Base-by-base conservation (phyloP, 2,329 filamentous ascomycete species). In the Parastagonospora nodorum region DNA sequence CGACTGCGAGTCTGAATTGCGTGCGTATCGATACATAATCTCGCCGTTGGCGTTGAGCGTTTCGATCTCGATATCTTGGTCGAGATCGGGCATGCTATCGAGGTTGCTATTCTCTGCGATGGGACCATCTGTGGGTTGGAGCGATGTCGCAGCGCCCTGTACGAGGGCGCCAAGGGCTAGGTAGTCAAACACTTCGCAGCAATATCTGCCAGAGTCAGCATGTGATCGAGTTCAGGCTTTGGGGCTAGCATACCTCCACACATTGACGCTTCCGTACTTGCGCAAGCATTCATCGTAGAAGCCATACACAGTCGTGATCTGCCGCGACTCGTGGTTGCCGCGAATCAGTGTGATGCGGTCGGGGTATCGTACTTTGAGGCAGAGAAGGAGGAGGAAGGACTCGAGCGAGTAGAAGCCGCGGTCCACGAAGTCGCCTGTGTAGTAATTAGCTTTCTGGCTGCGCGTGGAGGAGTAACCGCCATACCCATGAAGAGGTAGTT, bases 121-220 rank as follows among this genome's bases (percentile, higher is more conserved):
- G 7, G 74, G 75, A 74, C 61, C 89, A 73, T 58, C 82, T 74
- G 80, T 88, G 78, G 74, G 89, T 80, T 77, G 78, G 31, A 88
- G 78, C 19, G 19, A 81, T 6, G 84, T 84, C 37, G 84, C 82
- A 24, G 94, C 92, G 59, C 94, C 94, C n/a, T 96, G 84, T 6
- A 94, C 90, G 58, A 96, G 86, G 40, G 92, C 92, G 45, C 90
- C 92, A 5, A 97, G 84, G 5, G 92, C 91, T 16, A 99, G 85
- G 74, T 97, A 97, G 77, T 99, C 93, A 71, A 99, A 99, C 4
- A 97, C 89, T 67, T 99, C 94, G 76, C 92, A 97, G 78, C 92
- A 99, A 71, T 97, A 79, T 60, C 75, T 75, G 50, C 6, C 10
- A 10, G 0, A 28, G 4, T 59, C 37, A 57, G 53, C 9, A 24